Base-by-base conservation (phyloP, 208 protist species). In the Leishmania tarentolae region DNA sequence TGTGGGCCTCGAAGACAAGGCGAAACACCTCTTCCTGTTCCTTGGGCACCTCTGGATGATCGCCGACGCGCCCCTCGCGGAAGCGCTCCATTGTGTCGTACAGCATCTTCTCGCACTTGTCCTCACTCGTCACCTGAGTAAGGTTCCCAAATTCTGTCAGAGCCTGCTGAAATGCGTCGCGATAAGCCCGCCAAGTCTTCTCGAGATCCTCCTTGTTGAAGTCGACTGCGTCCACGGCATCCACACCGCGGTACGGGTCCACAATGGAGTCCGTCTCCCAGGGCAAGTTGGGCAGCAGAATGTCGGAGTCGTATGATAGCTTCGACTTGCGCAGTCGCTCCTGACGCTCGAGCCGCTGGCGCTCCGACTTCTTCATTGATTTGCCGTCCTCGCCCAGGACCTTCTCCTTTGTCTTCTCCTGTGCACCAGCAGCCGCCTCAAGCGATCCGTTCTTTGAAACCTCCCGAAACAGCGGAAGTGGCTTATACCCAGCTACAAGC, bases 261-360 rank as follows among this genome's bases (percentile, higher is more conserved):
- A 94, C 88, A 57, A 97, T 87, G 31, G 94, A 94, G 79, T 96
- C 94, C 21, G 89, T 92, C 81, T 97, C 94, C 94, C 94, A 97
- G 75, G 94, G 94, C 66, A 97, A 83, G 35, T 90, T 88, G 24
- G 94, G 92, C 44, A 97, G 90, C 52, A 97, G 75, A 79, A 96
- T 93, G 78, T 97, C 92, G 1, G 86, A 83, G 78, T 97, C 92
- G 80, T 94, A 95, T 68, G 92, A 83, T 63, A 95, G 80, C 79
- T 96, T 96, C 24, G 86, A 86, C 81, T 95, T 93, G 52, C 87
- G 85, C 68, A 96, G 78, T 40, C 92, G 91, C 82, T 95, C 89
- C 84, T 94, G 91, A 24, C 92, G 85, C 84, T 96, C 91, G 70
- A 87, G 87, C 21, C 91, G 90, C 83, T 95, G 89, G 28, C 82